These are phyloP conservation scores for Isatis tinctoria DNA, from an alignment of 345 rosid genomes.

Conservation along the genomic window DNA sequence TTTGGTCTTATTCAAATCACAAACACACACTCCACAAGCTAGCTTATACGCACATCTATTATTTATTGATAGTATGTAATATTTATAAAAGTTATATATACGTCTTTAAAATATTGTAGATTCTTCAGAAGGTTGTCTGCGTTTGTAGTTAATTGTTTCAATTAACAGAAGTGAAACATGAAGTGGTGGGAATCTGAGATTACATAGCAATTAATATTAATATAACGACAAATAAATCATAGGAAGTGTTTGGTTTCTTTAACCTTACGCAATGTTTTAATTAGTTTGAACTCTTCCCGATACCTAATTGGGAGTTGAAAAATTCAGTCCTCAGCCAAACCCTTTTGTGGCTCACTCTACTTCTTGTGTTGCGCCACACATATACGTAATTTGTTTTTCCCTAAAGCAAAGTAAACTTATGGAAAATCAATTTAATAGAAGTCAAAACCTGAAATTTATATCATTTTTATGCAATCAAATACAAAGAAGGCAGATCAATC, in stretches of 20 bases:
- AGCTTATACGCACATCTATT: neutral
- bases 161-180: slow-evolving; percentile 12
- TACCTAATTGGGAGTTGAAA: slow-evolving; percentile 33
- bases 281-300: slow-evolving; percentile 34
- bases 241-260: slow-evolving; percentile 29
- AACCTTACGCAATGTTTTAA: slow-evolving; percentile 34
- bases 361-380: slow-evolving; percentile 30
- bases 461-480: neutral
- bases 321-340: slow-evolving; percentile 32
- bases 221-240: slow-evolving; percentile 23
- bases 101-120: slow-evolving; percentile 2
- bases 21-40: slow-evolving; percentile 19
- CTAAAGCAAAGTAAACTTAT: neutral
- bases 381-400: neutral
- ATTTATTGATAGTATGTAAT: neutral
- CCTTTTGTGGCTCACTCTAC: slow-evolving; percentile 26
- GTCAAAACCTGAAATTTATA: neutral
- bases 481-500: slow-evolving; percentile 6
- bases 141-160: neutral
- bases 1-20: slow-evolving; percentile 23
- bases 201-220: slow-evolving; percentile 14
- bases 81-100: neutral
- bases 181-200: slow-evolving; percentile 26
- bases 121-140: slow-evolving; percentile 30
- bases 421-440: neutral